phyloP scores from a whole-genome alignment of 2,329 filamentous ascomycete species.

The Tetracladium maxilliforme region DNA sequence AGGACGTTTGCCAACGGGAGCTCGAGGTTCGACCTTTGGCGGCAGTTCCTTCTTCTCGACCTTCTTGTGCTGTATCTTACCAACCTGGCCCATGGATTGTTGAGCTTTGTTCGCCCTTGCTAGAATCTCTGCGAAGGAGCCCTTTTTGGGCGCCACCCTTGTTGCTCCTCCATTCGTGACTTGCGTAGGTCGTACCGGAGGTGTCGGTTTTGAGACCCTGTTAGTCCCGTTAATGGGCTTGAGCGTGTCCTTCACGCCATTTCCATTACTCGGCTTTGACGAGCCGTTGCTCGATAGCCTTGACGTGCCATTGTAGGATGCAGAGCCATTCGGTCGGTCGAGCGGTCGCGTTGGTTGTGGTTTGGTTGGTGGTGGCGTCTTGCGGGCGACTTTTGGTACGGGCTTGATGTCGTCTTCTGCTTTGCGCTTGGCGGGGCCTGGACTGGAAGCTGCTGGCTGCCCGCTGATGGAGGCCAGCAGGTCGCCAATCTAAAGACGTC shows the following conservation, averaged over 20 bases:
- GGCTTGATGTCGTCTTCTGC: slow-evolving; percentile 32
- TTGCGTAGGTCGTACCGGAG: too few species aligned
- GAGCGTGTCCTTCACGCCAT: slow-evolving; percentile 3
- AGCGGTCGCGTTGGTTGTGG: slow-evolving; percentile 10
- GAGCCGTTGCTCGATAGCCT: slow-evolving; percentile 6
- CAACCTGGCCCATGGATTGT: slow-evolving; percentile 42
- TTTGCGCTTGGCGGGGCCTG: slow-evolving; percentile 36
- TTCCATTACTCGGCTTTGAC: slow-evolving; percentile 6
- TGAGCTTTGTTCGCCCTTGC: slow-evolving; percentile 56
- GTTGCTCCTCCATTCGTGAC: slow-evolving; percentile 10
- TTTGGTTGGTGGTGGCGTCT: slow-evolving; percentile 8
- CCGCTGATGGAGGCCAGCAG: slow-evolving; percentile 48
- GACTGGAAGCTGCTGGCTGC: slow-evolving; percentile 18
- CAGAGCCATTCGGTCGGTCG: slow-evolving; percentile 9
- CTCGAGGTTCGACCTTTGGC: slow-evolving; percentile 9
- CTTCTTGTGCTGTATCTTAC: slow-evolving; percentile 62
- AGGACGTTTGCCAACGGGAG: slow-evolving; percentile 9
- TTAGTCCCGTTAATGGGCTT: neutral
- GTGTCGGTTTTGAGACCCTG: neutral
- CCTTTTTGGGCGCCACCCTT: slow-evolving; percentile 45
- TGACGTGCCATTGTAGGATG: slow-evolving; percentile 8
- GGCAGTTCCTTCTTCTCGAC: slow-evolving; percentile 42
- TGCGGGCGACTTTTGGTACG: slow-evolving; percentile 26
- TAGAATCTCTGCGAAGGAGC: slow-evolving; percentile 61
- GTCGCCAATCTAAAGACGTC: slow-evolving; percentile 37